Evolutionary conservation across 2,329 filamentous ascomycete genomes (phyloP), one percentile per base, ranked within the genome.

Genomic region (Ophiocordyceps camponoti-saundersi): DNA sequence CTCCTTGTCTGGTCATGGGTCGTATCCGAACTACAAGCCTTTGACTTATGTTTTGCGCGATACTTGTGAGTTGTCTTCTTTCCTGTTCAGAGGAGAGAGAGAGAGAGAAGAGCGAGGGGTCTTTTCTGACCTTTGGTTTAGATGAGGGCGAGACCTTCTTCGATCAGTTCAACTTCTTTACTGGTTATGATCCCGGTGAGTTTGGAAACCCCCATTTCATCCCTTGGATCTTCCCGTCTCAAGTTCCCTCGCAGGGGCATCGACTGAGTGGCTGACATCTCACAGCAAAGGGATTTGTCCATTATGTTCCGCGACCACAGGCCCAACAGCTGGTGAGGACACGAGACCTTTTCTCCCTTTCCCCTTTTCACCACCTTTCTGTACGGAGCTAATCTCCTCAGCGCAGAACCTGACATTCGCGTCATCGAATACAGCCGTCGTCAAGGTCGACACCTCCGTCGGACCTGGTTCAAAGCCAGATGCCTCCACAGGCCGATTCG

Each of bases 331-430:
- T 70, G 40, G 71, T 73, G 63, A 51, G 63, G 50, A 30, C 16
- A 6, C n/a, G 3, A 41, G 6, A n/a, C n/a, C n/a, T n/a, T n/a
- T n/a, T n/a, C n/a, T n/a, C n/a, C n/a, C n/a, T n/a, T n/a, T n/a
- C n/a, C n/a, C n/a, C n/a, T n/a, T n/a, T n/a, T n/a, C n/a, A n/a
- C n/a, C n/a, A n/a, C n/a, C 26, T 18, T 12, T 13, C 16, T 15
- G 7, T 13, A 36, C 16, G 42, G 5, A 26, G 16, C 13, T n/a
- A 0, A 18, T 13, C 42, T 16, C 22, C 30, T 41, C 15, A 43
- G 15, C n/a, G 8, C 45, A 75, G 71, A 84, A 84, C 60, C 68
- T 84, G 30, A 83, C 80, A 0, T 76, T 75, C 53, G 74, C 77
- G 6, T 69, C 71, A 1, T 54, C 65, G 1, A 61, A 62, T 39